phyloP scores from a whole-genome alignment of 169 alveolate genomes.

The Cryptosporidium xiaoi region DNA sequence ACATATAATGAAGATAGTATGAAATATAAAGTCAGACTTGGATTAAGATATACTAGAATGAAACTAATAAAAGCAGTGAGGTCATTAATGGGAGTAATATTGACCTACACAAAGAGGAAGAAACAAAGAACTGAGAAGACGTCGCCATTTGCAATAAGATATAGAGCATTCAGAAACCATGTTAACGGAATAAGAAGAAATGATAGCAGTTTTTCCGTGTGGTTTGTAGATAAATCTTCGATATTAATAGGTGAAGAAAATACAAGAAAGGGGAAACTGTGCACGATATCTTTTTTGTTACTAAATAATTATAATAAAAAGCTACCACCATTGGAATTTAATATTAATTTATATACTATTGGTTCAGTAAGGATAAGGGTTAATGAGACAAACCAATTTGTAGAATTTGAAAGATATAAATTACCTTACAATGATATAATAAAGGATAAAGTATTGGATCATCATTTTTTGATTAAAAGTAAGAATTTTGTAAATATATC shows the following conservation, averaged over 20 bases:
- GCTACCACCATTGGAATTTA: conserved; percentile 36
- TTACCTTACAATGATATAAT: conserved; percentile 27
- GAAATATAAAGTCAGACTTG: background rate
- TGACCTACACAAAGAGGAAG: conserved; percentile 36
- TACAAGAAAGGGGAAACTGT: background rate
- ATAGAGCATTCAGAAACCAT: conserved; percentile 35
- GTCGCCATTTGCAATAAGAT: conserved; percentile 68
- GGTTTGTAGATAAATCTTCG: conserved; percentile 38
- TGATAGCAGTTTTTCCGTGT: conserved; percentile 8
- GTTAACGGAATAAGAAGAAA: conserved; percentile 8
- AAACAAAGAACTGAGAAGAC: conserved; percentile 46
- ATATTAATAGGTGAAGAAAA: conserved; percentile 25
- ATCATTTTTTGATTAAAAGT: conserved; percentile 9
- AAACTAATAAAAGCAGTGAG: conserved; percentile 34
- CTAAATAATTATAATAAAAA: conserved; percentile 22
- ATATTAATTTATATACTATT: conserved; percentile 24
- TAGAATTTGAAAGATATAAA: conserved; percentile 26
- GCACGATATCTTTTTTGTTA: conserved; percentile 33
- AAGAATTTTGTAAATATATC: conserved; percentile 12
- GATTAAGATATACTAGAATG: conserved; percentile 18
- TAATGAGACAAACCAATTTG: conserved; percentile 47
- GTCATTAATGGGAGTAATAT: conserved; percentile 11
- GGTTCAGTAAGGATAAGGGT: conserved; percentile 34
- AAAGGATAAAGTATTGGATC: conserved; percentile 34
- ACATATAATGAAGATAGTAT: conserved; percentile 23